Base-by-base conservation (phyloP, 2,329 filamentous ascomycete genomes). In the Sphaceloma murrayae region DNA sequence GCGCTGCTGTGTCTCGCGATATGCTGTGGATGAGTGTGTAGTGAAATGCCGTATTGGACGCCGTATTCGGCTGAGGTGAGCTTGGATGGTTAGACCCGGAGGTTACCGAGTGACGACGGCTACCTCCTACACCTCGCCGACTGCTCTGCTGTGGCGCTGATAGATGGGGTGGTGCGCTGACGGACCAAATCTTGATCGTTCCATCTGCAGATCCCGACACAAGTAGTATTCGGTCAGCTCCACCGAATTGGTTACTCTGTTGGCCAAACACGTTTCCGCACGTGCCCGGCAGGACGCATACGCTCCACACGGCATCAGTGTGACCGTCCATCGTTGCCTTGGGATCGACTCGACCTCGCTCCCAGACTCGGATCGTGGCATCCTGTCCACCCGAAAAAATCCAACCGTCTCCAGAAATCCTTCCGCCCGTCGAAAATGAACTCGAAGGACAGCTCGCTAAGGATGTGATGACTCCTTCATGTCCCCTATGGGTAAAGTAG, bases 321-420 rank as follows among this genome's bases (percentile, higher is more conserved):
- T 96, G 91, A 1, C 88, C 89, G 53, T 95, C 86, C 3, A 98
- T 70, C 0, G 87, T 94, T 2, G 87, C 87, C 63, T 96, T 96
- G 5, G 91, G 87, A 59, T 96, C 91, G 22, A 98, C 86, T 34
- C 89, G 74, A 19, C 89, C 89, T 40, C 88, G 78, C 63, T 98
- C 89, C 91, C 91, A 98, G 0, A 98, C 87, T 21, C 88, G 78
- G 27, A 98, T 80, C 5, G 86, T 94, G 13, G 85, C 79, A 62
- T 98, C 91, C 61, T 95, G 87, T 3, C 91, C 91, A 49, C 91
- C 91, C 4, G 89, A 96, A 63, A 98, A 98, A 52, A 98, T 88
- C 91, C 91, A 98, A 19, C 91, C 91, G 55, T 96, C 91, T 22
- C 89, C 89, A 54, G 83, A 78, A 5, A 85, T 85, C 50, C 88